Conservation (phyloP, 768 basidiomycete species). For the Tulasnella sp. region DNA sequence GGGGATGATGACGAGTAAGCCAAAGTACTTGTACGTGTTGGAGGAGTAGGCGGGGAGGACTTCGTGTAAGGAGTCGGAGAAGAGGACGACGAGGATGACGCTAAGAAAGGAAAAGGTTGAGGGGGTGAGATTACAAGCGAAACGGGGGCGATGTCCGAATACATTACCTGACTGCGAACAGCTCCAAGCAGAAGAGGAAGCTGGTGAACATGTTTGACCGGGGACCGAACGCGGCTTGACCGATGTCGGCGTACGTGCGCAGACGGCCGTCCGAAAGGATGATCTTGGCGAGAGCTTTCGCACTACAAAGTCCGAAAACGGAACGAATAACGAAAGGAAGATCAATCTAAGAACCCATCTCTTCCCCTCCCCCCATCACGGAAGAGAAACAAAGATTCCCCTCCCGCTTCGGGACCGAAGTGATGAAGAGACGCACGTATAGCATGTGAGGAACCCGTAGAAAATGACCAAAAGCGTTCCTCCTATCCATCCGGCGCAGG, state of each 20-base stretch:
- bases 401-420: neutral
- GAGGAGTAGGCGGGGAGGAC: constrained; percentile 65
- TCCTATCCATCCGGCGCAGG: constrained; percentile 82
- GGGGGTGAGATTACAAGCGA: constrained; percentile 14
- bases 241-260: constrained; percentile 85
- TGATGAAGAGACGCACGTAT: constrained; percentile 65
- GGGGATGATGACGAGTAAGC: constrained; percentile 69
- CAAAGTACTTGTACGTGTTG: constrained; percentile 69
- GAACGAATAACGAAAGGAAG: neutral
- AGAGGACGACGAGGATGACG: constrained; percentile 83
- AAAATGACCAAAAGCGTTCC: constrained; percentile 70
- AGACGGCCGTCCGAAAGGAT: constrained; percentile 65
- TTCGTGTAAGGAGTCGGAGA: constrained; percentile 77
- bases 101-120: constrained; percentile 42
- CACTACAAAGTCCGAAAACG: constrained; percentile 44
- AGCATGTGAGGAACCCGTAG: constrained; percentile 78
- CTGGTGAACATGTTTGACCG: constrained; percentile 62
- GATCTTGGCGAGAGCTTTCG: constrained; percentile 77
- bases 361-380: neutral
- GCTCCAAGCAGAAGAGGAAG: constrained; percentile 76
- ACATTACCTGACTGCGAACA: constrained; percentile 72
- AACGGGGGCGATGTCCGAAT: no score
- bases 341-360: neutral
- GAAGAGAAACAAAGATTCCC: neutral
- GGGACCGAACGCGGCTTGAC: constrained; percentile 80